phyloP scores from a whole-genome alignment of 2,329 filamentous ascomycete species.

The Eurotiales sp. region DNA sequence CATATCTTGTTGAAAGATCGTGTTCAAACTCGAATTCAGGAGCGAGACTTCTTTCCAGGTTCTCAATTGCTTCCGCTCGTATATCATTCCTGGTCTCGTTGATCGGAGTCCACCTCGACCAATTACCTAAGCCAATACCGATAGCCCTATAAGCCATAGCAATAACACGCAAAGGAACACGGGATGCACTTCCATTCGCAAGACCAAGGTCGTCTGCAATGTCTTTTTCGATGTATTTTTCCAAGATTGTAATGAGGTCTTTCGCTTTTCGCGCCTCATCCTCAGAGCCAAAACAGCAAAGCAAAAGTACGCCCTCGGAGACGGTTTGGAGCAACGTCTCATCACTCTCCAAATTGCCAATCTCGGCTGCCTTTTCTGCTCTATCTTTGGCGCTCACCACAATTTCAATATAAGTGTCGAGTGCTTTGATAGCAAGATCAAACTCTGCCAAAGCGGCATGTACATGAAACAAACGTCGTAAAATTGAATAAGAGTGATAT shows the following conservation, averaged over 20 bases:
- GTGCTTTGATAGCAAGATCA: slow-evolving; percentile 82
- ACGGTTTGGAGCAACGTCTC: slow-evolving; percentile 72
- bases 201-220: slow-evolving; percentile 28
- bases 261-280: slow-evolving; percentile 75
- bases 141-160: slow-evolving; percentile 77
- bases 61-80: slow-evolving; percentile 72
- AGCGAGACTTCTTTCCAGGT: slow-evolving; percentile 68
- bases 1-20: slow-evolving; percentile 74
- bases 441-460: slow-evolving; percentile 88
- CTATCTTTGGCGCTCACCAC: slow-evolving; percentile 80
- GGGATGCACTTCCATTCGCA: slow-evolving; percentile 17
- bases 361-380: slow-evolving; percentile 63
- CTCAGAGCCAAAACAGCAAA: slow-evolving; percentile 76
- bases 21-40: slow-evolving; percentile 62
- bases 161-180: slow-evolving; percentile 58
- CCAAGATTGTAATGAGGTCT: slow-evolving; percentile 65
- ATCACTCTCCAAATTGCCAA: slow-evolving; percentile 74
- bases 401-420: slow-evolving; percentile 88
- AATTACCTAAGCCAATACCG: slow-evolving; percentile 79
- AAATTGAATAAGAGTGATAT: slow-evolving; percentile 86
- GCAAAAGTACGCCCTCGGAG: slow-evolving; percentile 71
- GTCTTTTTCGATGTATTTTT: slow-evolving; percentile 68
- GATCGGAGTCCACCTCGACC: slow-evolving; percentile 78
- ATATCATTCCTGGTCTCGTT: slow-evolving; percentile 66
- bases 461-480: slow-evolving; percentile 81